Evolutionary conservation across 2,329 filamentous ascomycete species (phyloP), one percentile per base, ranked within the genome.

Genomic region (Colletotrichum endophyticum): DNA sequence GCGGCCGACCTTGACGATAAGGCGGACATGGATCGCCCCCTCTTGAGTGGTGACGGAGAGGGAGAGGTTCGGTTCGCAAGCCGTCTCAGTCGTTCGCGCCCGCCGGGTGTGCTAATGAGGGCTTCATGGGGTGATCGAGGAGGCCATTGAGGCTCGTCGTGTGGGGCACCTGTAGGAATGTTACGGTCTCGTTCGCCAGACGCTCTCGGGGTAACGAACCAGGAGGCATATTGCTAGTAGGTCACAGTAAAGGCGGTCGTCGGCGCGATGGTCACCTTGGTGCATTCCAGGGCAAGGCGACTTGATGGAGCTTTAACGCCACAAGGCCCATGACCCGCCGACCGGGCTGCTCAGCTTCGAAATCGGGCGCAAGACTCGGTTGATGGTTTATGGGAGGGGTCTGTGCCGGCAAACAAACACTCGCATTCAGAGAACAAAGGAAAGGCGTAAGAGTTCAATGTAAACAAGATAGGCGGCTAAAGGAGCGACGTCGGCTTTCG

Each of bases 21-120:
- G 1, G 78, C 76, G 8, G 87, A 85, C 27, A 71, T 77, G 9
- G 72, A 73, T n/a, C 82, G 82, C 64, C 87, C 84, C 71, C 87
- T 86, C 82, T 90, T 92, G 49, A 89, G 86, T 1, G 94, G 93
- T 1, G 94, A 95, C 1, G 92, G 92, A 2, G 93, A 94, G 2
- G 93, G 93, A 30, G 94, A 93, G 49, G 89, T 89, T 79, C 91
- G 91, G 78, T 93, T 91, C 79, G 92, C 90, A 80, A 94, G 88
- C 76, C 93, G 91, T 83, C 94, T 91, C 81, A 95, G 92, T 83
- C 92, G 93, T 83, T 94, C 92, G 80, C 96, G 94, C 70, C 96
- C 96, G 79, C 93, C 92, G 1, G 96, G 96, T 5, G 96, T 93
- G 82, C 90, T 89, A 49, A 92, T 82, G 25, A 94, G 87, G 68